Evolutionary conservation across 441 rosid species (phyloP), one percentile per base, ranked within the genome.

Genomic region (Populus hybrid): DNA sequence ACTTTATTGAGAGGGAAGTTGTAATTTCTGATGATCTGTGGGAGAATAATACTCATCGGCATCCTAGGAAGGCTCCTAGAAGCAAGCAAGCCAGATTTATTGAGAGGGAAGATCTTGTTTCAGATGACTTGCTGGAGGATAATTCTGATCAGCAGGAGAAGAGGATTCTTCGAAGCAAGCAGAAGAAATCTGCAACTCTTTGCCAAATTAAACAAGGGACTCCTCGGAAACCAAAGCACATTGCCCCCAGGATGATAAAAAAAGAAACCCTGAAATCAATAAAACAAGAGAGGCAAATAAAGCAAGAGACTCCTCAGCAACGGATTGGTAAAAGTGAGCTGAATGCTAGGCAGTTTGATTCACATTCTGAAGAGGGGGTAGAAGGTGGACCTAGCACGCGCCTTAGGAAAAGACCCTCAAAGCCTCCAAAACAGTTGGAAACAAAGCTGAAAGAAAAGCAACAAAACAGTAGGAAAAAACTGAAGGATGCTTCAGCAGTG

Each of bases 301-400:
- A 82, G 84, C 87, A 85, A 82, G 88, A 81, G 54, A 72, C 82
- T 57, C 76, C 87, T 54, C 80, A 73, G 71, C 79, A 76, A n/a
- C 77, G 75, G 67, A 83, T 50, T 78, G 81, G 32, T 72, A 86
- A 85, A 87, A 73, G 75, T 57, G 80, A 77, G 80, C 83, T 57
- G 46, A 77, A 80, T 54, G 65, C 78, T 6, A 77, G 80, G 75
- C 84, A 57, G 57, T 64, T 73, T 14, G 85, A 82, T 77, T 74
- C 78, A 10, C 78, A 24, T 59, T 74, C 46, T 42, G 87, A 85
- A 80, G 89, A 85, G 64, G 89, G 87, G 76, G 73, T 50, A 21
- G 90, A 83, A 80, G 98, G 93, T 21, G 95, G 97, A 79, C 98
- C 98, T 36, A 89, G 96, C 91, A 90, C 93, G 0, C 95, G 98